Evolutionary conservation across 441 rosid genomes (phyloP).

Genomic region (Codiaeum variegatum): DNA sequence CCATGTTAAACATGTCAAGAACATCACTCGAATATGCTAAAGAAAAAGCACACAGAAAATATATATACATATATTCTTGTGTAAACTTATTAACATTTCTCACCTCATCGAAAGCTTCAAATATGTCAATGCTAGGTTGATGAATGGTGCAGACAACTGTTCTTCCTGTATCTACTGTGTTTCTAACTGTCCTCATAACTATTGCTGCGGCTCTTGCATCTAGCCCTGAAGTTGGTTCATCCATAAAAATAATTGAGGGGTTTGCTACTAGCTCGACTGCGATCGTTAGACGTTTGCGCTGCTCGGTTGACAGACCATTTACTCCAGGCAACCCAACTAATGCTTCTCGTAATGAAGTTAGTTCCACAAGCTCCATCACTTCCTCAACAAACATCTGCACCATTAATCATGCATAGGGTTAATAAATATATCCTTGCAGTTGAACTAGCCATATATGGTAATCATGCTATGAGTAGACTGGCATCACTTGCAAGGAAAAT

Average conservation of each 20-base stretch:
- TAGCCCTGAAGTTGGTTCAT: constrained; percentile 48
- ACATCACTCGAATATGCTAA: neutral
- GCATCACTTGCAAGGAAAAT: neutral
- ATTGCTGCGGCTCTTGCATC: constrained; percentile 51
- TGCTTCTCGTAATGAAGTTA: constrained; percentile 32
- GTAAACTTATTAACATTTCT: neutral
- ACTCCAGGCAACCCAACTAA: constrained; percentile 41
- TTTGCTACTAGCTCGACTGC: constrained; percentile 47
- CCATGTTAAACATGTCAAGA: neutral
- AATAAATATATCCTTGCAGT: no score
- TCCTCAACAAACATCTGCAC: constrained; percentile 36
- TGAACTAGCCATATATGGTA: neutral
- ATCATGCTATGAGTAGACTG: neutral
- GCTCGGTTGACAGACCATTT: constrained; percentile 43
- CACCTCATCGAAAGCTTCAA: constrained; percentile 24
- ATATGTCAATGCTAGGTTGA: constrained; percentile 34
- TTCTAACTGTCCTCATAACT: constrained; percentile 45
- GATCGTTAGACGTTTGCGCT: constrained; percentile 41
- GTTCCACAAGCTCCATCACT: constrained; percentile 43
- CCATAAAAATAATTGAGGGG: constrained; percentile 45
- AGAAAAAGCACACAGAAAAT: constrained; percentile 32
- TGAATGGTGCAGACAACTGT: constrained; percentile 48
- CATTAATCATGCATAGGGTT: neutral
- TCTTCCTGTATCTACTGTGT: constrained; percentile 46
- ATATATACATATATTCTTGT: constrained; percentile 28